Conservation (phyloP, 805 yeast species). For the Candida boleticola region DNA sequence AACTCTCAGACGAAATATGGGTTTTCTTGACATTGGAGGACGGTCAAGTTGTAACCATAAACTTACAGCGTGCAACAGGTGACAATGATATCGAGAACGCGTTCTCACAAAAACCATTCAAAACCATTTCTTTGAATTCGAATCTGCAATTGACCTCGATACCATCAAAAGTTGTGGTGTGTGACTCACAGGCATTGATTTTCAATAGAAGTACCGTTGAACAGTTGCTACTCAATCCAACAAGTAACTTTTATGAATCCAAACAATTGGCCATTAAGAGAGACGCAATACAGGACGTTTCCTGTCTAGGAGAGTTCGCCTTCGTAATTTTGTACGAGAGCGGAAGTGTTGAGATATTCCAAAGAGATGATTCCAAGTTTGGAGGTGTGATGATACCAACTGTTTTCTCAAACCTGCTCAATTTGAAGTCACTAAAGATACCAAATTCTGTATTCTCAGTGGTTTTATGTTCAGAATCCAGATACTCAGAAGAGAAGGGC, state of each 20-base stretch:
- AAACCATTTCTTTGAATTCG: too few species aligned
- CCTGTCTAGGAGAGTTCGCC: slow-evolving; percentile 6
- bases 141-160: too few species aligned
- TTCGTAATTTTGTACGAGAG: slow-evolving; percentile 8
- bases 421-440: slow-evolving; percentile 14
- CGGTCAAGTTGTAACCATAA: not conserved
- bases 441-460: slow-evolving; percentile 11
- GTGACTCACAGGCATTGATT: too few species aligned
- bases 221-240: not conserved
- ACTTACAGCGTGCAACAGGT: too few species aligned
- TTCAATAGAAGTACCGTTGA: not conserved
- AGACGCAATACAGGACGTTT: slow-evolving; percentile 12
- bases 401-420: slow-evolving; percentile 14
- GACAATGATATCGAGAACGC: too few species aligned
- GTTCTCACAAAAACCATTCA: too few species aligned
- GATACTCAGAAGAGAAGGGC: slow-evolving; percentile 10
- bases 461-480: slow-evolving; percentile 15
- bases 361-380: slow-evolving; percentile 1
- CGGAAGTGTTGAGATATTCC: not conserved
- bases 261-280: not conserved
- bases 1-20: not conserved
- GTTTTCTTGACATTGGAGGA: not conserved
- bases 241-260: slow-evolving; percentile 8
- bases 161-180: too few species aligned
- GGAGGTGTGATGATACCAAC: not conserved